phyloP scores from a whole-genome alignment of 345 rosid species.

The Atalantia buxifolia region DNA sequence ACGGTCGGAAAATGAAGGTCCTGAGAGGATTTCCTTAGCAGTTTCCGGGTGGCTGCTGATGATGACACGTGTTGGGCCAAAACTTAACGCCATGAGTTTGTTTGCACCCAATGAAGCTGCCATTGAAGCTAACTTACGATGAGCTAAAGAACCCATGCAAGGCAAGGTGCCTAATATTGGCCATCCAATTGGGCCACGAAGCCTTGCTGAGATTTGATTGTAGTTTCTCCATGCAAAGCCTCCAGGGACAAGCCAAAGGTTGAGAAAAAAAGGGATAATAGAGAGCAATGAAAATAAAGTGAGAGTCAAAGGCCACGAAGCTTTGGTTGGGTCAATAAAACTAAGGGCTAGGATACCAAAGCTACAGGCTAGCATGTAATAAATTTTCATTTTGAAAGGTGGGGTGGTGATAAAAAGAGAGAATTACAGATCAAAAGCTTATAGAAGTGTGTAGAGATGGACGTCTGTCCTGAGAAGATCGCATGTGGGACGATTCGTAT shows the following conservation, averaged over 20 bases:
- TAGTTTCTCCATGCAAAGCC: conserved; percentile 69
- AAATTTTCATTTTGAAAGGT: conserved; percentile 22
- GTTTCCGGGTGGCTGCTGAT: conserved; percentile 61
- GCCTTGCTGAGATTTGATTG: conserved; percentile 16
- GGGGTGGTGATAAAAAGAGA: no score
- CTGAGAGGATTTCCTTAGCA: conserved; percentile 53
- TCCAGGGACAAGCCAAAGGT: conserved; percentile 51
- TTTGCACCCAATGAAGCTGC: conserved; percentile 43
- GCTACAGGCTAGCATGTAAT: conserved; percentile 1
- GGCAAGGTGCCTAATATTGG: conserved; percentile 50
- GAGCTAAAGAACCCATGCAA: conserved; percentile 55
- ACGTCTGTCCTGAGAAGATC: conserved; percentile 25
- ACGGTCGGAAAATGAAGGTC: conserved; percentile 51
- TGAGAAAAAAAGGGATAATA: conserved; percentile 21
- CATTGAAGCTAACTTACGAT: conserved; percentile 49
- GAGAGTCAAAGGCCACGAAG: conserved; percentile 26
- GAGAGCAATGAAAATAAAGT: conserved; percentile 21
- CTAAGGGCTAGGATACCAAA: conserved; percentile 17
- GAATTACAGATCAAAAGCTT: background rate
- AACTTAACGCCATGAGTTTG: conserved; percentile 56
- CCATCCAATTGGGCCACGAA: conserved; percentile 55
- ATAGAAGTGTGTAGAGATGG: conserved; percentile 25
- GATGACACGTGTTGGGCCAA: conserved; percentile 47
- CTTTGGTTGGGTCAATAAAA: conserved; percentile 6
- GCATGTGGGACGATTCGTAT: conserved; percentile 20